phyloP scores from a whole-genome alignment of 345 rosid species.

The Leavenworthia alabamica region DNA sequence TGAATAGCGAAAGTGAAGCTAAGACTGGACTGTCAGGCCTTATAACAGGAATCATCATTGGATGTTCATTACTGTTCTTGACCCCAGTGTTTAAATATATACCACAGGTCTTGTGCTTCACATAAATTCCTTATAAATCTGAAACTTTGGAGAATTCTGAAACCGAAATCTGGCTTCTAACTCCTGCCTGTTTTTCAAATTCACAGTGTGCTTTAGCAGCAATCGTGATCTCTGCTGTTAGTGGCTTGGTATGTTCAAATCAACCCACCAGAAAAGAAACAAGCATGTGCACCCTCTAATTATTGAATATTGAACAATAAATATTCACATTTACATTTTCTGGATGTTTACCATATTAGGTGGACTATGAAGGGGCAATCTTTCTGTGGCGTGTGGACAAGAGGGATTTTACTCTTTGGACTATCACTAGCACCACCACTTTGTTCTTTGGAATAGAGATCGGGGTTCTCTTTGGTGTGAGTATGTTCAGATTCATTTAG shows the following conservation, averaged over 20 bases:
- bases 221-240: slow-evolving; percentile 85
- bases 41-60: slow-evolving; percentile 71
- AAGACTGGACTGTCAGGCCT: slow-evolving; percentile 86
- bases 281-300: background rate
- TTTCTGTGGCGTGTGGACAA: slow-evolving; percentile 92
- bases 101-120: slow-evolving; percentile 54
- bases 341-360: slow-evolving; percentile 41
- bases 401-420: slow-evolving; percentile 97
- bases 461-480: slow-evolving; percentile 94
- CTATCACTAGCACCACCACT: slow-evolving; percentile 65
- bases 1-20: slow-evolving; percentile 93
- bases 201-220: slow-evolving; percentile 96
- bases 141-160: background rate
- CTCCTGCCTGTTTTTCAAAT: background rate
- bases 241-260: slow-evolving; percentile 67
- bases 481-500: slow-evolving; percentile 23
- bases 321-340: slow-evolving; percentile 10
- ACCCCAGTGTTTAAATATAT: slow-evolving; percentile 76
- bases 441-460: slow-evolving; percentile 93
- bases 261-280: slow-evolving; percentile 2
- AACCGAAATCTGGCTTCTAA: slow-evolving; percentile 3
- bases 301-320: background rate
- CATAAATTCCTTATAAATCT: background rate
- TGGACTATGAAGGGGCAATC: slow-evolving; percentile 88
- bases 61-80: slow-evolving; percentile 81